Evolutionary conservation across 2,329 filamentous ascomycete species (phyloP).

Genomic region (Trichoderma koningiopsis): DNA sequence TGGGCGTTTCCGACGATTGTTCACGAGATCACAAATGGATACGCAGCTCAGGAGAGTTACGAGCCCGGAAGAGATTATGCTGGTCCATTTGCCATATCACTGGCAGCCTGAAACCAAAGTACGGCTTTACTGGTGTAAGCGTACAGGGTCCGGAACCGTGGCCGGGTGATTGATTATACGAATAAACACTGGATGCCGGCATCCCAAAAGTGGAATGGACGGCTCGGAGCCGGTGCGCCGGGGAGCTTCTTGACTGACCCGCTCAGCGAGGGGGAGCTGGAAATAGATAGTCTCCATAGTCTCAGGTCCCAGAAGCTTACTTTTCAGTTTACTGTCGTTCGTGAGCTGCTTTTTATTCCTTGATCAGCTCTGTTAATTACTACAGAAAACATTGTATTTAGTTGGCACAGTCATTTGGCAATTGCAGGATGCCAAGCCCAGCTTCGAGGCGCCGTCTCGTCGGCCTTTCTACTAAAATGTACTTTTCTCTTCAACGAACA

Average conservation of each 20-base stretch:
- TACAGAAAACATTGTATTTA: background rate
- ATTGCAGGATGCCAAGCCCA: slow-evolving; percentile 26
- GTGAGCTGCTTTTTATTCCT: background rate
- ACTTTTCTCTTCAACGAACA: slow-evolving; percentile 69
- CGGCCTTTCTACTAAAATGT: slow-evolving; percentile 78
- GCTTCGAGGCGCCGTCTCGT: slow-evolving; percentile 60
- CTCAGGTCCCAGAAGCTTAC: background rate
- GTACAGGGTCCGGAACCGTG: background rate
- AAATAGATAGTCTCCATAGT: background rate
- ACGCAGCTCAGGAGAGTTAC: background rate
- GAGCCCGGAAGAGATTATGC: background rate
- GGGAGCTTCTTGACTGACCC: slow-evolving; percentile 10
- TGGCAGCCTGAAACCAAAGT: too few relatives aligned
- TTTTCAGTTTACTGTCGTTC: background rate
- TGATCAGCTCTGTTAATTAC: background rate
- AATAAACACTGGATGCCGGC: slow-evolving; percentile 15
- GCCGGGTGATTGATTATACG: slow-evolving; percentile 2
- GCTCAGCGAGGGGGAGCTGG: slow-evolving; percentile 4
- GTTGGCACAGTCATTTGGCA: background rate
- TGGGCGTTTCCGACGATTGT: slow-evolving; percentile 1
- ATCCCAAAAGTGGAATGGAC: slow-evolving; percentile 26
- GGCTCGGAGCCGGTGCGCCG: slow-evolving; percentile 18
- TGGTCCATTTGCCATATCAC: background rate
- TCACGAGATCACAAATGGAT: slow-evolving; percentile 5
- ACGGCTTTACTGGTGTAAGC: background rate